A percentile compares a stretch with the other conserved stretches of the same genome.
Evolutionary conservation across 805 yeast species (phyloP).

Genomic region (Schizosaccharomyces japonicus): DNA sequence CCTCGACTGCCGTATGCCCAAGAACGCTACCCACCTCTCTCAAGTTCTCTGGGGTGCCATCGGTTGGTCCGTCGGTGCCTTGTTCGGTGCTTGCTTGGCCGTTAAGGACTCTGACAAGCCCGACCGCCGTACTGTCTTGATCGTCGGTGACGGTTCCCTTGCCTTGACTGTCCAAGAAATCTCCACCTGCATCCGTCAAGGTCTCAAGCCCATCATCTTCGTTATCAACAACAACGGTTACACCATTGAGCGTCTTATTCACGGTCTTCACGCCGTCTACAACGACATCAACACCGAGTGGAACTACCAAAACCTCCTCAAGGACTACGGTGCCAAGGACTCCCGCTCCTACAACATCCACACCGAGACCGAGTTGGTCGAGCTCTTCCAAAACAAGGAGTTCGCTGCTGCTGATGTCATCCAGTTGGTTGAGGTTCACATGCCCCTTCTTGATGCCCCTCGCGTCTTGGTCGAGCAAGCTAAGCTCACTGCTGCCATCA

Average conservation of each 20-base stretch:
- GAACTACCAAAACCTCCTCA: constrained; percentile 53
- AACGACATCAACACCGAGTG: constrained; percentile 56
- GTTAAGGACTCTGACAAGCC: constrained; percentile 16
- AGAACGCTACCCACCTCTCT: constrained; percentile 22
- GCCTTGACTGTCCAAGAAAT: constrained; percentile 76
- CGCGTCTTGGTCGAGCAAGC: constrained; percentile 25
- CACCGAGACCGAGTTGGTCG: constrained; percentile 11
- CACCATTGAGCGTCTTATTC: constrained; percentile 68
- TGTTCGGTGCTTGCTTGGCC: constrained; percentile 63
- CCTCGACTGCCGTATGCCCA: constrained; percentile 41
- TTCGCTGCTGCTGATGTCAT: constrained; percentile 17
- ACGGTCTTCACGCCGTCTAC: constrained; percentile 52
- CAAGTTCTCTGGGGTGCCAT: constrained; percentile 18
- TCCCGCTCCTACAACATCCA: constrained; percentile 12
- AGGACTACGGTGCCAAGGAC: constrained; percentile 33
- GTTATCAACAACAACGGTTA: constrained; percentile 70
- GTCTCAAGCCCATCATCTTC: constrained; percentile 43
- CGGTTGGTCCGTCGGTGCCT: constrained; percentile 71
- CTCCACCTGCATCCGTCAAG: constrained; percentile 35
- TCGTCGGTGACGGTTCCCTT: constrained; percentile 86
- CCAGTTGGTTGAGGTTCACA: constrained; percentile 33
- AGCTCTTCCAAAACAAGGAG: constrained; percentile 18
- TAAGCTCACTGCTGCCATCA: constrained; percentile 12
- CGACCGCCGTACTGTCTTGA: constrained; percentile 34
- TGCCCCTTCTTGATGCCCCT: constrained; percentile 41